These are phyloP conservation scores for Dendrobium chrysotoxum DNA, from an alignment of 106 monocot genomes.

Conservation along the genomic window DNA sequence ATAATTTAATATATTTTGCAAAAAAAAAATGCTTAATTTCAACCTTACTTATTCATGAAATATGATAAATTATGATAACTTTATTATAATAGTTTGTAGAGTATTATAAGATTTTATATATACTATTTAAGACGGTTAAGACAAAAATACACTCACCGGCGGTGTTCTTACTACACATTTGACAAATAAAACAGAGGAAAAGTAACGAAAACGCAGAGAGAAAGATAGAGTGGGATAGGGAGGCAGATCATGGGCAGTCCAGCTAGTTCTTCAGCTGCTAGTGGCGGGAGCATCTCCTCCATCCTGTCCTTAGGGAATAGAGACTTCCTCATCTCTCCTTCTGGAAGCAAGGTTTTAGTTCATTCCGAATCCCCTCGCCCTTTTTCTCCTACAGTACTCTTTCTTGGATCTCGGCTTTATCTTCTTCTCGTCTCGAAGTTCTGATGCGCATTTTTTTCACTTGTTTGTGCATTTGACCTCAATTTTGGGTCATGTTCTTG, in stretches of 20 bases:
- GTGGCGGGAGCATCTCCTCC: constrained; percentile 17
- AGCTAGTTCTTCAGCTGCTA: background rate
- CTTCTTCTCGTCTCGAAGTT: too few relatives aligned
- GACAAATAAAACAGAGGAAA: background rate
- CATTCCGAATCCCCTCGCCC: too few relatives aligned
- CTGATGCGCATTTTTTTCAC: too few relatives aligned
- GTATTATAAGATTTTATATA: too few relatives aligned
- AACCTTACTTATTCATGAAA: too few relatives aligned
- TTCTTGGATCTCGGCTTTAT: too few relatives aligned
- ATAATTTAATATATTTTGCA: too few relatives aligned
- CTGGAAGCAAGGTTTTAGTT: constrained; percentile 34
- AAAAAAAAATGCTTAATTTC: too few relatives aligned
- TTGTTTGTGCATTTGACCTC: background rate
- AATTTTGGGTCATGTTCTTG: background rate
- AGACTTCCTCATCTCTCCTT: constrained; percentile 36
- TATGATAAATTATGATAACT: too few relatives aligned
- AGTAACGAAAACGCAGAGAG: background rate
- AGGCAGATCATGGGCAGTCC: background rate
- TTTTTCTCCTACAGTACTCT: too few relatives aligned
- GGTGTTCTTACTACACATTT: background rate
- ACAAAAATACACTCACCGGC: background rate
- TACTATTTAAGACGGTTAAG: too few relatives aligned
- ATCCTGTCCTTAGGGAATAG: constrained; percentile 26
- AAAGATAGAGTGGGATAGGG: background rate
- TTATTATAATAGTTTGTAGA: too few relatives aligned